Base-by-base conservation (phyloP, 2,329 filamentous ascomycete species). In the Colletotrichum agaves region DNA sequence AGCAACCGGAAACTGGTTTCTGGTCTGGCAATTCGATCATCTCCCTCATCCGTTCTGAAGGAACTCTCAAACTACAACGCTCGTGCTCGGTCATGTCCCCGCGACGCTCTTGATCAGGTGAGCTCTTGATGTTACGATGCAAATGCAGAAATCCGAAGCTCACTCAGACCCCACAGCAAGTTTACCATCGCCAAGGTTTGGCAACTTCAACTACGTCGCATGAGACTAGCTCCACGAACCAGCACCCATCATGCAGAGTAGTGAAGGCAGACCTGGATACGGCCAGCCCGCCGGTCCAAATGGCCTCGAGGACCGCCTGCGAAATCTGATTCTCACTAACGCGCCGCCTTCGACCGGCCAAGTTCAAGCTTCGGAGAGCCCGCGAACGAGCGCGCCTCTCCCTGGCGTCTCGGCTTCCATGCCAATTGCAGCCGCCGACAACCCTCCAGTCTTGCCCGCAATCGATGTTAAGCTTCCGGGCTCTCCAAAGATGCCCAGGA, bases 251-350 rank as follows among this genome's bases (percentile, higher is more conserved):
- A 69, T 69, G 66, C 56, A 67, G 12, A 44, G 49, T 33, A 69
- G 56, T 23, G 19, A 60, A n/a, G 47, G 35, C n/a, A 44, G 44
- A n/a, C 17, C 46, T 13, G 58, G 43, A 6, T 4, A 31, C 11
- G 61, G 31, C n/a, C 60, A 49, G 21, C 46, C 57, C 11, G 81
- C 41, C 81, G 78, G 63, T 78, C 80, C 72, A 78, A 79, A 66
- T 75, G 80, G 69, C 43, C 78, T 90, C 7, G 89, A 91, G 73
- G 81, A 85, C 56, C 86, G 84, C 60, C 78, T 91, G 43, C 85
- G 88, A 50, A 82, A 80, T 67, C 84, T 92, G 76, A 90, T 90
- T 33, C 79, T 91, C 56, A 83, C 80, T 69, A 87, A 88, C 73
- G 78, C 80, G 55, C 77, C 75, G 66, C 64, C 74, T 41, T 44